Conservation (phyloP, 2,329 filamentous ascomycete genomes). For the Diaporthe citri region DNA sequence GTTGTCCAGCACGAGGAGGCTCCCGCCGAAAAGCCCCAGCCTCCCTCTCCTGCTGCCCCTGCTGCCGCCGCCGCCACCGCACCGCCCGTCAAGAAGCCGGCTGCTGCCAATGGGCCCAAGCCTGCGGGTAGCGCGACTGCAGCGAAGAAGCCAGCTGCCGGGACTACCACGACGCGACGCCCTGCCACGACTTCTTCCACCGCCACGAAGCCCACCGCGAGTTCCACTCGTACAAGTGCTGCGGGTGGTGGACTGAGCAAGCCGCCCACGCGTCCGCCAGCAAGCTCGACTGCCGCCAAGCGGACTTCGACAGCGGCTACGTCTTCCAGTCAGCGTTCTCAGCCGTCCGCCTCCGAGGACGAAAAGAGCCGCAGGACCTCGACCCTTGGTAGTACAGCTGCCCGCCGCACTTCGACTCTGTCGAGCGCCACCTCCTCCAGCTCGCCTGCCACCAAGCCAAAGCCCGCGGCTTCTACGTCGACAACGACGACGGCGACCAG, state of each 20-base stretch:
- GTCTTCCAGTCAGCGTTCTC: conserved; percentile 47
- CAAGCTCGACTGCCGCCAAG: conserved; percentile 46
- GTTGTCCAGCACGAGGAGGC: conserved; percentile 47
- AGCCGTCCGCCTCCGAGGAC: conserved; percentile 53
- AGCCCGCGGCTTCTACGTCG: conserved; percentile 43
- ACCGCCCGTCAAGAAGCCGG: conserved; percentile 35
- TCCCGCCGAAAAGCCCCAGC: conserved; percentile 23
- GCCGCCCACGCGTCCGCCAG: conserved; percentile 48
- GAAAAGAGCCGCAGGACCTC: conserved; percentile 50
- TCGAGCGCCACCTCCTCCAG: conserved; percentile 42
- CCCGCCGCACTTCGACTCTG: conserved; percentile 51
- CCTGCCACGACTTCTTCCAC: conserved; percentile 44
- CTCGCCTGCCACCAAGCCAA: conserved; percentile 45
- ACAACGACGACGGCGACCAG: conserved; percentile 51
- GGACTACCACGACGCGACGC: conserved; percentile 44
- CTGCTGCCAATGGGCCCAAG: conserved; percentile 37
- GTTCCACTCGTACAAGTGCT: conserved; percentile 47
- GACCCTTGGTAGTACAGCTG: conserved; percentile 40
- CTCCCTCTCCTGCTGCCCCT: conserved; percentile 18
- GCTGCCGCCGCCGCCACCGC: conserved; percentile 2
- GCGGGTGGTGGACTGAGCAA: conserved; percentile 47
- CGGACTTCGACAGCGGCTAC: conserved; percentile 50
- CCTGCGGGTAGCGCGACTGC: conserved; percentile 42
- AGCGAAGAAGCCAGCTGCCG: conserved; percentile 43
- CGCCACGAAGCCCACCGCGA: conserved; percentile 48